Percentiles rank a stretch among this genome's conserved stretches.
Conservation (phyloP, 768 basidiomycete species). For the Coprinopsis strossmayeri region DNA sequence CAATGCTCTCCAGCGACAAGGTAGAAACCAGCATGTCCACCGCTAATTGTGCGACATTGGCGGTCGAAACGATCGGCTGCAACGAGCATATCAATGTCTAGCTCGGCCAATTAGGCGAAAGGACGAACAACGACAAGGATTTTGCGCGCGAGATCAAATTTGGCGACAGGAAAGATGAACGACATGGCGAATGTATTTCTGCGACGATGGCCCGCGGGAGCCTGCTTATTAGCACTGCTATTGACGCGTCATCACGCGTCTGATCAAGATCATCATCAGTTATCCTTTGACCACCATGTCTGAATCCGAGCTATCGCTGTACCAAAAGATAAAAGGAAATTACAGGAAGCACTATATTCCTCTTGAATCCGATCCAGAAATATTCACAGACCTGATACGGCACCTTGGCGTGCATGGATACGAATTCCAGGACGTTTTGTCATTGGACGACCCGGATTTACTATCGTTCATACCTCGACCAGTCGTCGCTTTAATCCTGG, state of each 20-base stretch:
- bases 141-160: slow-evolving; percentile 29
- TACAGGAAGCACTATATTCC: slow-evolving; percentile 25
- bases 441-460: slow-evolving; percentile 26
- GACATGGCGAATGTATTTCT: neutral
- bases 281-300: too few species aligned
- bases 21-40: slow-evolving; percentile 69
- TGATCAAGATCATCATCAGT: too few species aligned
- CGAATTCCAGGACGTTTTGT: slow-evolving; percentile 27
- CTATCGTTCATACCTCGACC: slow-evolving; percentile 26
- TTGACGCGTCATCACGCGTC: too few species aligned
- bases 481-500: slow-evolving; percentile 24
- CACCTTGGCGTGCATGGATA: slow-evolving; percentile 23
- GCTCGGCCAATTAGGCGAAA: neutral
- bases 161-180: slow-evolving; percentile 26
- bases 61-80: slow-evolving; percentile 71
- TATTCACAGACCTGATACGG: slow-evolving; percentile 28
- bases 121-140: slow-evolving; percentile 38
- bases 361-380: slow-evolving; percentile 30
- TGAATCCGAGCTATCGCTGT: slow-evolving; percentile 4
- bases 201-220: too few species aligned
- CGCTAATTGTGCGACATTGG: slow-evolving; percentile 77
- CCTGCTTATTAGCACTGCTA: too few species aligned
- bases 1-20: slow-evolving; percentile 52
- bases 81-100: slow-evolving; percentile 11
- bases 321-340: neutral